Conservation (phyloP, 2,329 filamentous ascomycete species). For the Alternaria sp. region DNA sequence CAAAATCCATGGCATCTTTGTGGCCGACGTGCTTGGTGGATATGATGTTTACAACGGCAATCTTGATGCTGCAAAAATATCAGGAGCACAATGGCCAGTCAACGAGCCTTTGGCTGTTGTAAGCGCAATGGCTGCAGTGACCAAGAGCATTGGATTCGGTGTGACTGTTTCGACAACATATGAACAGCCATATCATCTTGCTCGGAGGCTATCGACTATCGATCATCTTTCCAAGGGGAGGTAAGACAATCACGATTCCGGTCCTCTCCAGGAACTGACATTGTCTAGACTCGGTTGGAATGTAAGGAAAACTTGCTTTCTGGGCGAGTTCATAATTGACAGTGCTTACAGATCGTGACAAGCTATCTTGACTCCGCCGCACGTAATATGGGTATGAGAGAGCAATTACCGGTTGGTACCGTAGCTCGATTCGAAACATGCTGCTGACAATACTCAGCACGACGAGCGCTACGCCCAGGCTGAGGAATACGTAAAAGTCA, state of each 20-base stretch:
- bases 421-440: constrained; percentile 68
- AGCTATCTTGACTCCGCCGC: constrained; percentile 74
- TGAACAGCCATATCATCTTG: constrained; percentile 73
- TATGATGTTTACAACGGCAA: constrained; percentile 76
- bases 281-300: constrained; percentile 33
- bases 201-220: constrained; percentile 70
- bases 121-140: constrained; percentile 73
- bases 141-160: constrained; percentile 73
- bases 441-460: constrained; percentile 55
- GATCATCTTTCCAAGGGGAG: constrained; percentile 74
- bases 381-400: constrained; percentile 66
- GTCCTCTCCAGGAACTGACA: constrained; percentile 8
- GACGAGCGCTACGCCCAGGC: constrained; percentile 74
- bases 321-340: not conserved
- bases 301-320: constrained; percentile 19
- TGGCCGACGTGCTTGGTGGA: constrained; percentile 60
- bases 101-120: constrained; percentile 72
- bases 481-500: constrained; percentile 74
- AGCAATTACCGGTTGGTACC: constrained; percentile 64
- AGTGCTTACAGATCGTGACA: constrained; percentile 65
- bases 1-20: constrained; percentile 53
- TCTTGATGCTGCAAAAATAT: constrained; percentile 67
- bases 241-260: constrained; percentile 20
- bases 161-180: constrained; percentile 75
- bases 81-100: constrained; percentile 75